Base-by-base conservation (phyloP, 805 yeast genomes). In the Candida yuanshanica region DNA sequence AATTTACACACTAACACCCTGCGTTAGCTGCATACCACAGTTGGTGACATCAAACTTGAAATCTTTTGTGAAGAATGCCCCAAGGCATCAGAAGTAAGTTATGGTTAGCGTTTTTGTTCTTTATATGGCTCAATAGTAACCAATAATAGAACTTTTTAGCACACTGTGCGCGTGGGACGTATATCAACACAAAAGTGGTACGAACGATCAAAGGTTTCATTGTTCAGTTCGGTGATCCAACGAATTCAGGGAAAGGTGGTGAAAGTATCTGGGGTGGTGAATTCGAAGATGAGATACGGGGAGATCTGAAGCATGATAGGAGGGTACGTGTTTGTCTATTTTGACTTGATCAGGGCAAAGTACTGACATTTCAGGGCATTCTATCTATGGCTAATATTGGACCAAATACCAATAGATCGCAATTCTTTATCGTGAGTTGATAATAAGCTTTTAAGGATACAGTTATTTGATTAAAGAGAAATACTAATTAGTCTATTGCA, bases 211-310 rank as follows among this genome's bases (percentile, higher is more conserved):
- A 76, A 37, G 73, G 74, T 36, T 85, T 84, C 62, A 78, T 85
- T 77, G 74, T 88, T 48, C 95, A 85, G 63, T 93, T 95, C 45
- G 96, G 96, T 39, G 91, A 87, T 63, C 90, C 89, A 59, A 80
- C 86, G 13, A 66, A 66, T 41, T 68, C 80, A 44, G 88, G 88
- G 11, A 81, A 88, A 20, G 93, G 93, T 31, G 93, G 93, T 35
- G 88, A 81, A 58, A 78, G 86, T 14, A 80, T 84, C 42, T 84
- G 83, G 62, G 91, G 91, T 29, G 89, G 82, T 44, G 78, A 72
- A 56, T 81, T 87, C 56, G 73, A 72, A 10, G 96, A 88, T 60
- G 97, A 89, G 71, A 79, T 82, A 58, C 81, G 77, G 76, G 60
- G 77, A 51, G 56, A 58, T 16, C 60, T 82, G 53, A 77, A 72